These are phyloP conservation scores for Phytophthora sp. DNA, from an alignment of 352 stramenopile genomes.

Conservation along the genomic window DNA sequence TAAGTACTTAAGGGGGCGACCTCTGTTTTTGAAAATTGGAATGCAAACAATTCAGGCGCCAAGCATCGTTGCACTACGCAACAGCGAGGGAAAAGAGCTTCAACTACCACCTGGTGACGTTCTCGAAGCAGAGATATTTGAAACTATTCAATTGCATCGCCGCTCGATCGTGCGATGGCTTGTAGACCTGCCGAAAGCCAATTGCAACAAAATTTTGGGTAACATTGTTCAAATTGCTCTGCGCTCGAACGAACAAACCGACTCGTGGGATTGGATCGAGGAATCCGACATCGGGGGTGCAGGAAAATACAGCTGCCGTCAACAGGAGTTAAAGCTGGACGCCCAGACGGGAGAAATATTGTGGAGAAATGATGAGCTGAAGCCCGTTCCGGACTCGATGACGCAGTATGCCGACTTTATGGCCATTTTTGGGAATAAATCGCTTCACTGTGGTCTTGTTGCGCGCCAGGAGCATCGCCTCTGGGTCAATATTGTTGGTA, in stretches of 20 bases:
- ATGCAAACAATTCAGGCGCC: constrained; percentile 90
- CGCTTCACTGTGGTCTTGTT: constrained; percentile 89
- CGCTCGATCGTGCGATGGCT: constrained; percentile 80
- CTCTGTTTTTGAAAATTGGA: constrained; percentile 87
- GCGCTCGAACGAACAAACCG: constrained; percentile 59
- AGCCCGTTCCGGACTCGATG: constrained; percentile 92
- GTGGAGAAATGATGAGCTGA: constrained; percentile 91
- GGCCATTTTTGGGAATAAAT: constrained; percentile 83
- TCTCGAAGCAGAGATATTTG: constrained; percentile 87
- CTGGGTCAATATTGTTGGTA: constrained; percentile 91
- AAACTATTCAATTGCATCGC: constrained; percentile 84
- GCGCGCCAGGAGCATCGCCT: constrained; percentile 83
- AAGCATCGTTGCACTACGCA: constrained; percentile 73
- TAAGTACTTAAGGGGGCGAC: constrained; percentile 87
- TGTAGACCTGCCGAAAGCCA: constrained; percentile 30
- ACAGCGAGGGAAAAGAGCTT: constrained; percentile 59
- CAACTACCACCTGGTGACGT: constrained; percentile 83
- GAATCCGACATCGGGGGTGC: constrained; percentile 52
- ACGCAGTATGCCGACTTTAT: constrained; percentile 90
- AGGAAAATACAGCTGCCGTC: constrained; percentile 73
- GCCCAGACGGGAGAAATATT: constrained; percentile 89
- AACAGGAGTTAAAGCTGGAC: constrained; percentile 87
- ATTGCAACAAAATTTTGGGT: constrained; percentile 55
- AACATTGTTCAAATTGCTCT: constrained; percentile 80
- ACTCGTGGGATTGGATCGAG: constrained; percentile 72